Conservation (phyloP, 2,329 filamentous ascomycete genomes). For the Amesomyces nigricolor region DNA sequence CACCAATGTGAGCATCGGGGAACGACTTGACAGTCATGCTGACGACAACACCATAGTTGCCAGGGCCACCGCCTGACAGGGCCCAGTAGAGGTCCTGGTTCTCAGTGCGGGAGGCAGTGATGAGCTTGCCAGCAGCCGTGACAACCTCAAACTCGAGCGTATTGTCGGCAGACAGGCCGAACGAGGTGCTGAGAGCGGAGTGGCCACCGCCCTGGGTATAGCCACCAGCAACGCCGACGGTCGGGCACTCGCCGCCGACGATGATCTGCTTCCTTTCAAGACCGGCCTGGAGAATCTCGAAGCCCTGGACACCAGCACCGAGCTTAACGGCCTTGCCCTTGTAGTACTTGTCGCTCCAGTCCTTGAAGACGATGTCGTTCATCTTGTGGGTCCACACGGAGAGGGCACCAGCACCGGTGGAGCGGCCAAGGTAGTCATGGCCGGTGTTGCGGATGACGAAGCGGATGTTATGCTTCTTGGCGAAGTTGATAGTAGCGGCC, state of each 20-base stretch:
- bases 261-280: slow-evolving; percentile 41
- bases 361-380: slow-evolving; percentile 29
- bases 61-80: slow-evolving; percentile 39
- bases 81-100: slow-evolving; percentile 47
- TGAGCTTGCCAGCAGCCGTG: slow-evolving; percentile 38
- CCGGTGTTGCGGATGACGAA: slow-evolving; percentile 49
- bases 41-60: slow-evolving; percentile 33
- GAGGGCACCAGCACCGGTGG: slow-evolving; percentile 34
- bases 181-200: slow-evolving; percentile 44
- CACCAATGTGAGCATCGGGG: slow-evolving; percentile 22
- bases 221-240: slow-evolving; percentile 45
- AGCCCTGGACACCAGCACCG: slow-evolving; percentile 49
- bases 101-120: slow-evolving; percentile 36
- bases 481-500: slow-evolving; percentile 39
- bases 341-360: slow-evolving; percentile 32
- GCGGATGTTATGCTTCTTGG: slow-evolving; percentile 41
- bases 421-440: slow-evolving; percentile 41
- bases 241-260: slow-evolving; percentile 49
- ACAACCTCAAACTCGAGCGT: slow-evolving; percentile 45
- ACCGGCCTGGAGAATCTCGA: slow-evolving; percentile 46
- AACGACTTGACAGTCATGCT: slow-evolving; percentile 26
- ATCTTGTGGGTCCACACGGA: slow-evolving; percentile 36
- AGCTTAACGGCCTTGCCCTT: slow-evolving; percentile 48
- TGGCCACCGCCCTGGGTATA: slow-evolving; percentile 49
- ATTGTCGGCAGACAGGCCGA: slow-evolving; percentile 45